Conservation (phyloP, 257 asterid genomes). For the Gentiana macrophylla region DNA sequence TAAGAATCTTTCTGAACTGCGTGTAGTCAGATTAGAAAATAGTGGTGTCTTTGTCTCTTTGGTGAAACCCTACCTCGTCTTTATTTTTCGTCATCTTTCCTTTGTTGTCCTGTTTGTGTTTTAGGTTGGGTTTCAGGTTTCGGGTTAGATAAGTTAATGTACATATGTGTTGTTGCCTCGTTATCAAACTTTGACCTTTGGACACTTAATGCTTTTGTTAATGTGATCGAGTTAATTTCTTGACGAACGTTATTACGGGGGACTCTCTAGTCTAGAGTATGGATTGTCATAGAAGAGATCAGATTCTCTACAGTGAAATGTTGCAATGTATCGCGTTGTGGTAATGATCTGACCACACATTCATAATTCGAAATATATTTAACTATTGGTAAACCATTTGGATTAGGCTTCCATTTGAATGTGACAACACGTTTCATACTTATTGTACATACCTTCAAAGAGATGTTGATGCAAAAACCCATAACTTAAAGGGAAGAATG, state of each 20-base stretch:
- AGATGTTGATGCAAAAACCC: conserved; percentile 51
- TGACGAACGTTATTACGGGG: no score
- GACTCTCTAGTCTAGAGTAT: no score
- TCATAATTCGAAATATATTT: no score
- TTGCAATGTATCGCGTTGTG: no score
- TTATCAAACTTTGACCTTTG: no score
- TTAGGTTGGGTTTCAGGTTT: background rate
- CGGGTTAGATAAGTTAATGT: background rate
- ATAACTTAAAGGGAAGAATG: conserved; percentile 17
- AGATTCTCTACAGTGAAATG: no score
- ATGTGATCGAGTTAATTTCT: no score
- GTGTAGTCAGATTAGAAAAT: conserved; percentile 28
- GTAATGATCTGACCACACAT: no score
- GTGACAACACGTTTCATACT: conserved; percentile 68
- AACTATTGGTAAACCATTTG: conserved; percentile 27
- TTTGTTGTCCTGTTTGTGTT: background rate
- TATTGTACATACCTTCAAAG: conserved; percentile 59
- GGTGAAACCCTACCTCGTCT: background rate
- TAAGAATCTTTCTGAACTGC: no score
- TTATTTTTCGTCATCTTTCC: background rate
- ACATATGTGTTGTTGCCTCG: conserved; percentile 6
- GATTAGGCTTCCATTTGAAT: conserved; percentile 77
- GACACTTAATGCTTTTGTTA: no score
- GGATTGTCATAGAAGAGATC: no score
- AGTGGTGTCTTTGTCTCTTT: conserved; percentile 1